Conservation (phyloP, 2,329 filamentous ascomycete species). For the Aspergillus oerlinghausenensis region DNA sequence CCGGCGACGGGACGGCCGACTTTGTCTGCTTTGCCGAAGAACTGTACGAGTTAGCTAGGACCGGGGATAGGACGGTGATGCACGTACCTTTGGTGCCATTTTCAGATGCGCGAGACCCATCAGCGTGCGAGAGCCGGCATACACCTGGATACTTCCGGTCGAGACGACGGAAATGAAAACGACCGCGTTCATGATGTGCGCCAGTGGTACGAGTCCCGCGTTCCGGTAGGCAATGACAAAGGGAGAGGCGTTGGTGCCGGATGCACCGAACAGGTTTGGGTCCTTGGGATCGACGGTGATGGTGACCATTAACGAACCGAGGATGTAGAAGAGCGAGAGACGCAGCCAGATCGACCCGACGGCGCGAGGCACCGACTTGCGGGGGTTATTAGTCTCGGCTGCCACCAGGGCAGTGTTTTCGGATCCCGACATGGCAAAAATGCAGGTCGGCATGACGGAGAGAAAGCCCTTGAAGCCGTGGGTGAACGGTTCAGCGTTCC, state of each 20-base stretch:
- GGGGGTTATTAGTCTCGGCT: slow-evolving; percentile 42
- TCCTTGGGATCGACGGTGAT: slow-evolving; percentile 43
- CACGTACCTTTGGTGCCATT: slow-evolving; percentile 37
- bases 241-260: slow-evolving; percentile 42
- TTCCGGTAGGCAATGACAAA: slow-evolving; percentile 43
- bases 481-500: slow-evolving; percentile 40
- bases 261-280: slow-evolving; percentile 37
- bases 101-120: slow-evolving; percentile 42
- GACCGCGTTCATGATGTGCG: slow-evolving; percentile 48
- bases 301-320: slow-evolving; percentile 43
- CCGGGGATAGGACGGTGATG: not conserved
- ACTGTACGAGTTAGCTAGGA: slow-evolving; percentile 3
- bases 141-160: slow-evolving; percentile 42
- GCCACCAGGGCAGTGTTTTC: slow-evolving; percentile 44
- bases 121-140: slow-evolving; percentile 42
- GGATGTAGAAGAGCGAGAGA: slow-evolving; percentile 43
- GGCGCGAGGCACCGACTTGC: slow-evolving; percentile 41
- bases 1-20: slow-evolving; percentile 42
- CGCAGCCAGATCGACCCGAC: slow-evolving; percentile 46
- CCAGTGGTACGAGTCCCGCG: slow-evolving; percentile 36
- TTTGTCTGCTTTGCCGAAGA: slow-evolving; percentile 30
- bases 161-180: slow-evolving; percentile 47
- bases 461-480: slow-evolving; percentile 44
- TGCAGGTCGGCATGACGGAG: slow-evolving; percentile 34
- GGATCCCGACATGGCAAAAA: slow-evolving; percentile 39